Evolutionary conservation across 2,329 filamentous ascomycete genomes (phyloP).

Genomic region (Fusarium sororula): DNA sequence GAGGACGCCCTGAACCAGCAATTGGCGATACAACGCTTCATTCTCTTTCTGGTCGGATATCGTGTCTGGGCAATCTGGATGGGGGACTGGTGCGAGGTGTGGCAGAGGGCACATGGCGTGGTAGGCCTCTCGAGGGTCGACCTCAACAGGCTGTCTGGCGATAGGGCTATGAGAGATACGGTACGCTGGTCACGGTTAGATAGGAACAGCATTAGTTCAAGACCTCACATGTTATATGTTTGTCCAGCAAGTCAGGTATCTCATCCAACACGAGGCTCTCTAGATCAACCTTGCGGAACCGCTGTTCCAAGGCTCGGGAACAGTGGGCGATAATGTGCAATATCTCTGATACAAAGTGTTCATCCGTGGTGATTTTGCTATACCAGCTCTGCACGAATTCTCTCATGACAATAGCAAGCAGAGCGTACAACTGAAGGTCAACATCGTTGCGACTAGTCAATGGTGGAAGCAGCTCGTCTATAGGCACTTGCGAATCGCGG

Average conservation of each 20-base stretch:
- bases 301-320: slow-evolving; percentile 86
- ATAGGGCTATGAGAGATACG: slow-evolving; percentile 71
- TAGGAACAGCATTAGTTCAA: not conserved
- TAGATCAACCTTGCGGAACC: slow-evolving; percentile 82
- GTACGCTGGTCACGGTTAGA: slow-evolving; percentile 66
- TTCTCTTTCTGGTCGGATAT: slow-evolving; percentile 74
- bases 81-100: slow-evolving; percentile 80
- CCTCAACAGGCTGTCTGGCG: slow-evolving; percentile 66
- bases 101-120: slow-evolving; percentile 86
- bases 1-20: slow-evolving; percentile 84
- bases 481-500: slow-evolving; percentile 59
- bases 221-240: slow-evolving; percentile 78
- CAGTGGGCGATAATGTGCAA: slow-evolving; percentile 93
- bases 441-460: slow-evolving; percentile 94
- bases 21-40: slow-evolving; percentile 84
- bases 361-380: slow-evolving; percentile 88
- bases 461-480: slow-evolving; percentile 86
- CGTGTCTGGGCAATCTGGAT: slow-evolving; percentile 59
- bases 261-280: slow-evolving; percentile 88
- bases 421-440: slow-evolving; percentile 90
- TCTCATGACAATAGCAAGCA: slow-evolving; percentile 87
- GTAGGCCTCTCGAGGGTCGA: slow-evolving; percentile 76
- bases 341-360: slow-evolving; percentile 86
- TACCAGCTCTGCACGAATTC: slow-evolving; percentile 97
- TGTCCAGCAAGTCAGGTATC: slow-evolving; percentile 81